phyloP scores from a whole-genome alignment of 805 yeast genomes.

The Wickerhamomyces alni region DNA sequence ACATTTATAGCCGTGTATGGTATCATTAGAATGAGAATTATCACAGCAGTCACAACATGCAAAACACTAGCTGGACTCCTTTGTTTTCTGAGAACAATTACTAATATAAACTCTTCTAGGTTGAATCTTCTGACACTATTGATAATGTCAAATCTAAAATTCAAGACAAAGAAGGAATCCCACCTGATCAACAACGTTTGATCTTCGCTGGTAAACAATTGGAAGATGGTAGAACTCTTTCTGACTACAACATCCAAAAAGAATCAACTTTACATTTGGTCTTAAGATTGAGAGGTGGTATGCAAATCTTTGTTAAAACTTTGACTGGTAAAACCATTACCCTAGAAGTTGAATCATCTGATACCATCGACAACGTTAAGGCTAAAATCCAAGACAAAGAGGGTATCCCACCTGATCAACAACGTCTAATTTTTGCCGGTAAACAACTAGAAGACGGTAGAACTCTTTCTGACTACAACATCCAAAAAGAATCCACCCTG shows the following conservation, averaged over 20 bases:
- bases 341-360: slow-evolving; percentile 90
- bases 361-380: slow-evolving; percentile 90
- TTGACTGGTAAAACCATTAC: slow-evolving; percentile 97
- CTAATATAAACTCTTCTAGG: slow-evolving; percentile 28
- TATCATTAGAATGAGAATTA: too few relatives aligned
- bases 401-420: slow-evolving; percentile 99
- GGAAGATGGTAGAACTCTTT: slow-evolving; percentile 91
- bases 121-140: slow-evolving; percentile 91
- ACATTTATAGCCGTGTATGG: too few relatives aligned
- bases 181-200: slow-evolving; percentile 94
- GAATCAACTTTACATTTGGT: slow-evolving; percentile 86
- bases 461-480: slow-evolving; percentile 89
- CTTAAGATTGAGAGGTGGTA: slow-evolving; percentile 81
- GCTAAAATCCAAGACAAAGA: slow-evolving; percentile 96
- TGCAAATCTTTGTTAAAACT: slow-evolving; percentile 96
- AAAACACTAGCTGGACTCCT: too few relatives aligned
- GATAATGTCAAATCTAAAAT: slow-evolving; percentile 94
- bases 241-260: slow-evolving; percentile 94
- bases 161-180: slow-evolving; percentile 95
- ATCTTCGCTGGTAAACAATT: slow-evolving; percentile 95
- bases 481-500: slow-evolving; percentile 85
- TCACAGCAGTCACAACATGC: too few relatives aligned
- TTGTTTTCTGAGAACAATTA: neutral
- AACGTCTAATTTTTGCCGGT: slow-evolving; percentile 91
- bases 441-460: slow-evolving; percentile 94